Evolutionary conservation across 73 alveolate species (phyloP), one percentile per base, ranked within the genome.

Genomic region (Paramecium primaurelia): DNA sequence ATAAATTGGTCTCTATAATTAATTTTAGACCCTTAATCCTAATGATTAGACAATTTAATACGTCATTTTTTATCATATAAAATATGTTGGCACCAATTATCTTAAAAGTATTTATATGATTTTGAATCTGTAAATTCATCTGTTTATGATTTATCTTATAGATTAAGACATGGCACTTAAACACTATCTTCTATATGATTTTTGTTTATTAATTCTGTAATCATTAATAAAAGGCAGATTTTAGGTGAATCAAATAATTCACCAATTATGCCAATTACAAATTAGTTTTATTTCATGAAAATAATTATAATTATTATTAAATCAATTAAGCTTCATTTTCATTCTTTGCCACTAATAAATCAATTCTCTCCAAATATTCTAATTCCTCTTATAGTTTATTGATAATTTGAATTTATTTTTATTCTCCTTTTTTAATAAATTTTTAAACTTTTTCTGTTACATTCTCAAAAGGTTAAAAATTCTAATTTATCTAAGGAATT

Each of bases 281-380:
- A 54, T 54, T 16, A 18, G 28, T 54, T 54, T 54, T 49, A 49
- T n/a, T 54, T 54, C 69, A 54, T 54, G 69, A 54, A 54, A 54
- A 54, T 54, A 25, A 54, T 54, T 54, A 18, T 16, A 54, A 54
- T 54, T 54, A 18, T 54, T 54, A 54, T 54, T n/a, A 54, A 54
- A 54, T 54, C 69, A 54, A 54, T 54, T 18, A 54, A 4, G 84
- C 86, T 16, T 87, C 87, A 36, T 87, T 64, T 45, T 60, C 87
- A 68, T 87, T 87, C 32, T 59, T 87, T 16, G 69, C 59, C n/a
- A 64, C 88, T 20, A 87, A 40, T 30, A 87, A 12, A 69, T 87
- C 93, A 18, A 87, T 42, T 40, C 93, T 59, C 44, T 87, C 93
- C 28, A 87, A 37, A 60, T 75, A 75, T 45, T 75, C 88, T 22